A percentile compares a stretch with the other conserved stretches of the same genome.
Evolutionary conservation across 2,329 filamentous ascomycete species (phyloP).

Genomic region (Diaporthe amygdali): DNA sequence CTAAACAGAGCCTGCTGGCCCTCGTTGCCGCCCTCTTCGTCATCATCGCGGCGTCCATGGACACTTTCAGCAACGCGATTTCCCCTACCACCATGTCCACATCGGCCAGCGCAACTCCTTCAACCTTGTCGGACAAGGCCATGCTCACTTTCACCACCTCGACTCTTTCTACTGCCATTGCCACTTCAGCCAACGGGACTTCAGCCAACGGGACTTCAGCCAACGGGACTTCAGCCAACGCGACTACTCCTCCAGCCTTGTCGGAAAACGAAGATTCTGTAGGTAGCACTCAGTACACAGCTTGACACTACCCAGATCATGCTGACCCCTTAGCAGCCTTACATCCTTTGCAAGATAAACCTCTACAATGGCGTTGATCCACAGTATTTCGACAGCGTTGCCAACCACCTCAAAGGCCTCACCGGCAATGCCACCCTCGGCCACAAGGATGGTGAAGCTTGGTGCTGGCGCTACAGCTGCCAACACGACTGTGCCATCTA

Average conservation of each 20-base stretch:
- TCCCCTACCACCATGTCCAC: too few relatives aligned
- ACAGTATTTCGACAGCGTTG: not conserved
- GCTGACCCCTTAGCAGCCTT: not conserved
- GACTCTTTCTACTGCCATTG: too few relatives aligned
- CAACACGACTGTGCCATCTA: not conserved
- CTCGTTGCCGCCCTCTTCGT: not conserved
- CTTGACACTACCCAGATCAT: not conserved
- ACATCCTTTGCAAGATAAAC: not conserved
- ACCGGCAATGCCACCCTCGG: not conserved
- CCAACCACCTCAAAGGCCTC: not conserved
- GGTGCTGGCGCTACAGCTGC: conserved; percentile 3
- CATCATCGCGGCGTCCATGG: not conserved
- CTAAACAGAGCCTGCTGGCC: not conserved
- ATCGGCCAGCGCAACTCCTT: too few relatives aligned
- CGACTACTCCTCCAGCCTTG: too few relatives aligned
- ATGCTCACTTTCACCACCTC: too few relatives aligned
- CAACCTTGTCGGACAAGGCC: too few relatives aligned
- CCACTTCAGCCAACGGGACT: too few relatives aligned
- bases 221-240: too few relatives aligned
- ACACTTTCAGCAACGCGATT: not conserved
- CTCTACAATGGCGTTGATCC: not conserved
- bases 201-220: too few relatives aligned
- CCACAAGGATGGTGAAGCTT: not conserved
- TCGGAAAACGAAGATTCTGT: too few relatives aligned
- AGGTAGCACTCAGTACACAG: too few relatives aligned